These are phyloP conservation scores for Persicaria tinctoria DNA, from an alignment of 148 eudicot species.

Conservation along the genomic window DNA sequence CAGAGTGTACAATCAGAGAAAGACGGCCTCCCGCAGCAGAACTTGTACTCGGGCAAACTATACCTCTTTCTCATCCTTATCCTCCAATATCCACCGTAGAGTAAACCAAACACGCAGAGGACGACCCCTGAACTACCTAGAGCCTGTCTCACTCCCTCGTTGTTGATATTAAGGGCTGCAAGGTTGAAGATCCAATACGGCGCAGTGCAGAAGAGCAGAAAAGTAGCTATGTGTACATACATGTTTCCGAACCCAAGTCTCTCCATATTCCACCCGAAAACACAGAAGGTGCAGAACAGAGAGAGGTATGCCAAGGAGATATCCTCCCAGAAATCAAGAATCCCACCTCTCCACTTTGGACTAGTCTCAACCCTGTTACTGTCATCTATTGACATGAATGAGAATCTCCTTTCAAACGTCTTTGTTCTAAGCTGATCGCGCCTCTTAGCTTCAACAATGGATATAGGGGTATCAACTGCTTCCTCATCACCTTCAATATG, in stretches of 20 bases:
- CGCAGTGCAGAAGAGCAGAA: slow-evolving; percentile 81
- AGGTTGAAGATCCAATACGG: slow-evolving; percentile 86
- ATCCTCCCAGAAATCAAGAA: slow-evolving; percentile 86
- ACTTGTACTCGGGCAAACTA: slow-evolving; percentile 54
- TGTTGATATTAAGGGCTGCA: slow-evolving; percentile 73
- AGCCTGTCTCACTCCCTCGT: slow-evolving; percentile 52
- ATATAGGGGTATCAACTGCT: slow-evolving; percentile 34
- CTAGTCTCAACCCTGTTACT: slow-evolving; percentile 32
- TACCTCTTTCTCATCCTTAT: slow-evolving; percentile 89
- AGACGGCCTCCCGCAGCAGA: slow-evolving; percentile 61
- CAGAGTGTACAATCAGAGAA: slow-evolving; percentile 66
- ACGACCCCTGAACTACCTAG: slow-evolving; percentile 64
- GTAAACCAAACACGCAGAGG: slow-evolving; percentile 73
- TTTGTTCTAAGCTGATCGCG: slow-evolving; percentile 22
- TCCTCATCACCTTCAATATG: slow-evolving; percentile 53
- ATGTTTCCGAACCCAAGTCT: slow-evolving; percentile 87
- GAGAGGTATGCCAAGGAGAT: slow-evolving; percentile 74
- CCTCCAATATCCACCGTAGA: slow-evolving; percentile 97
- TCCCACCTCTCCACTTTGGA: slow-evolving; percentile 74
- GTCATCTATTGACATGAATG: slow-evolving; percentile 59
- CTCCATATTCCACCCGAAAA: slow-evolving; percentile 98
- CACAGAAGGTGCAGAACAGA: slow-evolving; percentile 75
- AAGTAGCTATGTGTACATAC: slow-evolving; percentile 88
- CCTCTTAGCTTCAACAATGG: slow-evolving; percentile 19
- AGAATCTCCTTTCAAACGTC: slow-evolving; percentile 47